Conservation (phyloP, 2,329 filamentous ascomycete genomes). For the Sporothrix schenckii region DNA sequence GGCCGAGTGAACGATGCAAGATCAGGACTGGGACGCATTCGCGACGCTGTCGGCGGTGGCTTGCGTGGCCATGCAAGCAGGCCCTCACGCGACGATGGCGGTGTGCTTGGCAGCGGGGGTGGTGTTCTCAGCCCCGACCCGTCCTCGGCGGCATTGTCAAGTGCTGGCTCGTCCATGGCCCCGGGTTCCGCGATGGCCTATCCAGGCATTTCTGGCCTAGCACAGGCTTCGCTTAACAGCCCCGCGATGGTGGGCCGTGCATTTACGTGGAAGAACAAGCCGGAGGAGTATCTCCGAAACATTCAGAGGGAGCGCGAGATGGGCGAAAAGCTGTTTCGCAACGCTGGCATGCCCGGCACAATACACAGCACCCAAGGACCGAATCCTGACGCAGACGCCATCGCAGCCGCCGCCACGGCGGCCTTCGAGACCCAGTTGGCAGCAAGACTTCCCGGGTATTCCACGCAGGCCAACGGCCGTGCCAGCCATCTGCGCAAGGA, state of each 20-base stretch:
- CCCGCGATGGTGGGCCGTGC: conserved; percentile 52
- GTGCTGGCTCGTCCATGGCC: conserved; percentile 30
- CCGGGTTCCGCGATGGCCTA: conserved; percentile 34
- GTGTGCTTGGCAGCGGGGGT: conserved; percentile 33
- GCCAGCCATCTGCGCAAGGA: conserved; percentile 51
- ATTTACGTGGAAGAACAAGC: conserved; percentile 67
- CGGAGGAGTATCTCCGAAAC: conserved; percentile 58
- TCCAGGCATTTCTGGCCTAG: conserved; percentile 45
- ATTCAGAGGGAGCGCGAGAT: conserved; percentile 43
- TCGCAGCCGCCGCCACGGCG: conserved; percentile 29
- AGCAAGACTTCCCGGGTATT: background rate
- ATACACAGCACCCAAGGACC: background rate
- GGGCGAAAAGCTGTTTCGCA: background rate
- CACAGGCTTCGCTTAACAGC: conserved; percentile 47
- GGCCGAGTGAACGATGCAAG: conserved; percentile 79
- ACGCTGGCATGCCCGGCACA: conserved; percentile 9
- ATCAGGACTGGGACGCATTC: conserved; percentile 81
- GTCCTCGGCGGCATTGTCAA: conserved; percentile 39
- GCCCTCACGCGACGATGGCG: conserved; percentile 61
- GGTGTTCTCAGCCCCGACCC: conserved; percentile 39
- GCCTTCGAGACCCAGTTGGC: conserved; percentile 27
- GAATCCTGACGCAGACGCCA: conserved; percentile 25
- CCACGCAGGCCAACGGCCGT: conserved; percentile 26
- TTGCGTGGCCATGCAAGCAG: conserved; percentile 57
- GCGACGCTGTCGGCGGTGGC: conserved; percentile 73